Evolutionary conservation across 179 eudicot genomes (phyloP), one percentile per base, ranked within the genome.

Genomic region (Beta macrorhiza): DNA sequence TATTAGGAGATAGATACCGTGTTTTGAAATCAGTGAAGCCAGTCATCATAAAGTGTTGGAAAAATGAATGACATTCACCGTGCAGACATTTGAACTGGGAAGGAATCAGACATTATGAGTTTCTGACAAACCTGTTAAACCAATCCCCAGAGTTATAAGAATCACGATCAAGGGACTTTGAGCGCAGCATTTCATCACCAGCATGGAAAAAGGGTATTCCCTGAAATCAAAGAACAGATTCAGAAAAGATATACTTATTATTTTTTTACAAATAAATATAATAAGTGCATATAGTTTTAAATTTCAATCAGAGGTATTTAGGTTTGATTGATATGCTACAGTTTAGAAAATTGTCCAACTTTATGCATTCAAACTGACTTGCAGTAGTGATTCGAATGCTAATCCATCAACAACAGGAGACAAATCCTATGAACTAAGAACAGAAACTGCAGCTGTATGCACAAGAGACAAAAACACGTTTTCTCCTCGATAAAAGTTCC

Each of bases 101-200:
- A 62, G 17, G 47, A n/a, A 29, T 15, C 53, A 44, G 5, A 42
- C 19, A 74, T 63, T 20, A 52, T 25, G 3, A 1, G 42, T 37
- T 37, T 37, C 42, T 0, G 63, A 70, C 72, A 17, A 63, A 95
- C 99, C 97, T 95, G 93, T 94, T 95, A 87, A 92, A 95, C 99
- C 98, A 95, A 89, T 96, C 99, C 72, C 99, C 94, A 68, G 99
- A 96, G 79, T 96, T 94, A 76, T 96, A 94, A n/a, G 99, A 94
- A 85, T 97, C 99, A 57, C 98, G 98, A 81, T 97, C 99, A 79
- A 97, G 89, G 70, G 99, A 97, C 85, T 97, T 97, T 19, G 99
- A 97, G 49, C 98, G 99, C 77, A 97, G 90, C 81, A 94, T 86
- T 88, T 94, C 99, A 86, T 97, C 99, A 80, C 99, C 99, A 80